Base-by-base conservation (phyloP, 176 grass and related monocot genomes). In the Oryza glumipatula region DNA sequence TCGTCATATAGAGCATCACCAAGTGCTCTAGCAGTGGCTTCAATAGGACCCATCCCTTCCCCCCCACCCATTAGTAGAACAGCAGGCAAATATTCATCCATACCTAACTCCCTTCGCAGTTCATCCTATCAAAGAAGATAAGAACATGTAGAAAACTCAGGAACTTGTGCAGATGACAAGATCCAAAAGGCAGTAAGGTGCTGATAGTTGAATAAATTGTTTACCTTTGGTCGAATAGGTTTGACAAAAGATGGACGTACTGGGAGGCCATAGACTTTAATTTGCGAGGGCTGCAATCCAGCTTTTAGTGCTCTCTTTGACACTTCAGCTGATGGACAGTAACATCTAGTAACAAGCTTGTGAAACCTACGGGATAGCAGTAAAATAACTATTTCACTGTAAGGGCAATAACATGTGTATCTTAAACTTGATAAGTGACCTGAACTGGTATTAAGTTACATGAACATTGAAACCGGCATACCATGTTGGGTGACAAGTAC, bases 1-100 rank as follows among this genome's bases (percentile, higher is more conserved):
- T 99, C 89, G 26, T 94, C 86, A 78, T 87, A 99, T 64, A 99
- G 61, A 86, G 73, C 51, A 86, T 96, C 86, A 78, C 79, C 76
- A 61, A 99, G 96, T 15, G 91, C 91, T 72, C 78, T 91, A 84
- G 96, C 96, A 41, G 96, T 96, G 56, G 91, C 93, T 84, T 99
- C 96, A 86, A 99, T 99, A 80, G 96, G 96, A 52, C 96, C 96
- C 96, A 99, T 99, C 35, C 96, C 96, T 94, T 99, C 96, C 36
- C 96, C 96, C 48, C 96, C 96, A 74, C 96, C 96, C 93, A 99
- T 99, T 66, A 99, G 83, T 73, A 99, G 67, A 80, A 94, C 96
- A 73, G 91, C 84, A 64, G 93, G 96, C 19, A 99, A 84, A 86
- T 89, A 80, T 85, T 94, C 96, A 92, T 99, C 91, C 91, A 99